phyloP scores from a whole-genome alignment of 139 green algal genomes.

The Closterium sp. region DNA sequence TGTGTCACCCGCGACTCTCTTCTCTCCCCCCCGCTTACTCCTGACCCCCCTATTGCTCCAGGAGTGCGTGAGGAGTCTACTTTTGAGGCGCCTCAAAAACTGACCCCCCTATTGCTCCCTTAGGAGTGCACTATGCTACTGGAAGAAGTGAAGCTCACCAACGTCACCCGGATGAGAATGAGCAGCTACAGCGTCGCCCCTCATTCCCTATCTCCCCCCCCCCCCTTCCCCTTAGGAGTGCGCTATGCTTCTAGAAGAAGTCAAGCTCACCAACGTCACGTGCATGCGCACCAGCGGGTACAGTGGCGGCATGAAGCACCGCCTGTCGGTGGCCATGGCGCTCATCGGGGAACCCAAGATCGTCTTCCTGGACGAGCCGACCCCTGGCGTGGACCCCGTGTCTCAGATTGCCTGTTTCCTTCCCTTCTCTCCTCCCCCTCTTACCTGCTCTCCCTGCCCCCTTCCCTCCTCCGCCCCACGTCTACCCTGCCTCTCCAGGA shows the following conservation, averaged over 20 bases:
- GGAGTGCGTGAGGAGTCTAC: too few relatives aligned
- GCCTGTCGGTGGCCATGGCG: conserved; percentile 74
- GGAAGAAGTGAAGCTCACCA: too few relatives aligned
- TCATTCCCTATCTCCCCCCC: conserved; percentile 75
- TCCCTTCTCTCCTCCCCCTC: conserved; percentile 24
- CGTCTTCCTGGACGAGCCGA: conserved; percentile 95
- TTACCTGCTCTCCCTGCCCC: not conserved
- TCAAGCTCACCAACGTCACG: conserved; percentile 50
- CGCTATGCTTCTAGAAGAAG: conserved; percentile 55
- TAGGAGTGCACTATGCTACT: too few relatives aligned
- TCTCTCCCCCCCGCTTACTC: not conserved
- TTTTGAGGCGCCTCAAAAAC: too few relatives aligned
- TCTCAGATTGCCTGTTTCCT: too few relatives aligned
- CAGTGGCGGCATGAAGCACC: conserved; percentile 51
- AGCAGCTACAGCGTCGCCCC: not conserved
- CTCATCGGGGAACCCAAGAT: conserved; percentile 83
- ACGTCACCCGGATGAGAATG: too few relatives aligned
- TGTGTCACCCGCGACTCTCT: too few relatives aligned
- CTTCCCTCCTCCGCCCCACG: conserved; percentile 78
- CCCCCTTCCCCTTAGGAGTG: conserved; percentile 63
- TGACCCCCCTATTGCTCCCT: too few relatives aligned
- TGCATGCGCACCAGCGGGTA: too few relatives aligned
- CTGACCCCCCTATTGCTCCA: conserved; percentile 62
- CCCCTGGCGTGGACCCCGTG: conserved; percentile 88
- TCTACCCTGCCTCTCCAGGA: conserved; percentile 73